Evolutionary conservation across 129 eudicot species (phyloP).

Genomic region (Flaveria brownii): DNA sequence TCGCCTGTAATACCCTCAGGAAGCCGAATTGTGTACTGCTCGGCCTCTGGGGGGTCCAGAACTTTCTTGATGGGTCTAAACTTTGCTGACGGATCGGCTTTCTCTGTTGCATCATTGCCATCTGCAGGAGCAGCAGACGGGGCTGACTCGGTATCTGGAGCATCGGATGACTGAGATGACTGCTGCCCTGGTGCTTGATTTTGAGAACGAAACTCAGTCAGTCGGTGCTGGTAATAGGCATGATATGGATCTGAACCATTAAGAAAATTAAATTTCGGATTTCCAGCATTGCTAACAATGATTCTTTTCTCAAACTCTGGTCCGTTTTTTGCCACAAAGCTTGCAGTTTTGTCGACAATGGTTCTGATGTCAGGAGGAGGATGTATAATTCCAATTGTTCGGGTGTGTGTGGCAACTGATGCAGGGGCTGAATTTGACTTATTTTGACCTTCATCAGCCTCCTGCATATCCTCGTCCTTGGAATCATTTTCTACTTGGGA

Average conservation of each 20-base stretch:
- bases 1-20: slow-evolving; percentile 93
- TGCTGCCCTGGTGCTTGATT: slow-evolving; percentile 49
- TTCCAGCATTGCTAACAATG: slow-evolving; percentile 64
- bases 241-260: slow-evolving; percentile 86
- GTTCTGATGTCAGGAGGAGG: slow-evolving; percentile 90
- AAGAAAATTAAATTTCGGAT: slow-evolving; percentile 82
- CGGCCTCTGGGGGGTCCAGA: slow-evolving; percentile 91
- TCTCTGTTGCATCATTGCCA: slow-evolving; percentile 42
- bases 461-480: slow-evolving; percentile 46
- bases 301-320: slow-evolving; percentile 85
- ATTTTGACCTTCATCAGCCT: slow-evolving; percentile 43
- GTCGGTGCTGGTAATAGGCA: slow-evolving; percentile 84
- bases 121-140: slow-evolving; percentile 42
- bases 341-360: slow-evolving; percentile 80
- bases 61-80: slow-evolving; percentile 70
- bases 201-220: slow-evolving; percentile 67
- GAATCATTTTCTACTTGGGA: slow-evolving; percentile 60
- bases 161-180: slow-evolving; percentile 46
- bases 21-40: slow-evolving; percentile 82
- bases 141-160: slow-evolving; percentile 40
- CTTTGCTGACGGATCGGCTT: slow-evolving; percentile 73
- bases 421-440: slow-evolving; percentile 39
- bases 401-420: slow-evolving; percentile 77
- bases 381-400: slow-evolving; percentile 82
- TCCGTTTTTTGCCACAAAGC: slow-evolving; percentile 89